Percentiles rank a stretch among this genome's conserved stretches.
These are phyloP conservation scores for Penicillium verhagenii DNA, from an alignment of 495 filamentous ascomycete genomes.

Conservation along the genomic window DNA sequence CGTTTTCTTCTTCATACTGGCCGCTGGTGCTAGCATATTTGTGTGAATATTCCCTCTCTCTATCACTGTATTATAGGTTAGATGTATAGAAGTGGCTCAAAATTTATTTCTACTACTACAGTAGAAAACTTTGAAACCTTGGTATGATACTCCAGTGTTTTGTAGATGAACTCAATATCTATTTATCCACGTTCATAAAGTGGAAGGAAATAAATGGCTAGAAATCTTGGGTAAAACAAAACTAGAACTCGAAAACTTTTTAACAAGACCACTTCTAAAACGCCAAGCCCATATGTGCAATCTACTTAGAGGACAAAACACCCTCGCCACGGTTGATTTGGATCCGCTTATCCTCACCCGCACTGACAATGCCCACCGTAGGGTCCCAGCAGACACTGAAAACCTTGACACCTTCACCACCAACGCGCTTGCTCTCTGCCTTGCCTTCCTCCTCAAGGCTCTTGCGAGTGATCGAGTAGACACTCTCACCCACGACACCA, in stretches of 20 bases:
- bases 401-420: constrained; percentile 83
- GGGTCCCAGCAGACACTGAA: constrained; percentile 87
- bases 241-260: constrained; percentile 31
- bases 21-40: constrained; percentile 17
- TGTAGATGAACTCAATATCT: neutral
- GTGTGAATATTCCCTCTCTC: constrained; percentile 17
- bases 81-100: neutral
- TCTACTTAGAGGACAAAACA: constrained; percentile 38
- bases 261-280: constrained; percentile 30
- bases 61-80: constrained; percentile 33
- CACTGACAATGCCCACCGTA: constrained; percentile 83
- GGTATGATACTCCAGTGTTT: neutral
- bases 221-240: constrained; percentile 11
- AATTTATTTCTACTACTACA: neutral
- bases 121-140: neutral
- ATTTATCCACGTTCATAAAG: neutral
- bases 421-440: constrained; percentile 50
- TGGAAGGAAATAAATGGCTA: neutral
- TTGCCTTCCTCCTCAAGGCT: constrained; percentile 53
- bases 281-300: constrained; percentile 37
- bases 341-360: constrained; percentile 86
- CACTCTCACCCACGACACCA: constrained; percentile 70
- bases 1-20: constrained; percentile 37
- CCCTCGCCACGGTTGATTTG: constrained; percentile 77
- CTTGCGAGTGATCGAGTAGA: constrained; percentile 78